Percentiles rank a stretch among this genome's conserved stretches.
phyloP scores from a whole-genome alignment of 306 rosid genomes.

The Cyclanthera cordifolia region DNA sequence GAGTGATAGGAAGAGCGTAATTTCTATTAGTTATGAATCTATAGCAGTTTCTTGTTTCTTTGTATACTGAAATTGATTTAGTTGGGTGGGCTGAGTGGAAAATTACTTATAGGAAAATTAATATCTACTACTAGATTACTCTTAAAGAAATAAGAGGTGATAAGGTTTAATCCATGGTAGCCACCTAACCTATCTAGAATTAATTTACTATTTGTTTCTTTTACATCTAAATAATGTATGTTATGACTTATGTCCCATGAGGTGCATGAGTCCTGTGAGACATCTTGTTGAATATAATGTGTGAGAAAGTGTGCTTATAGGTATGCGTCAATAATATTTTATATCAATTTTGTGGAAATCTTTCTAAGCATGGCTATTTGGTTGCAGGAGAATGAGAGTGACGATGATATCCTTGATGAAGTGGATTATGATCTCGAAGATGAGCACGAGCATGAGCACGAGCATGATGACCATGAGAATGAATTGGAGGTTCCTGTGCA shows the following conservation, averaged over 20 bases:
- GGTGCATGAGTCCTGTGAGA: no score
- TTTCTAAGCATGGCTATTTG: neutral
- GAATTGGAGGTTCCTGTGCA: constrained; percentile 42
- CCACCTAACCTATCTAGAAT: no score
- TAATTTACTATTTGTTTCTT: no score
- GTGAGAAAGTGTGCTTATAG: neutral
- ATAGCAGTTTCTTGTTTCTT: neutral
- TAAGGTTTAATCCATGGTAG: no score
- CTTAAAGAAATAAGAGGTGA: no score
- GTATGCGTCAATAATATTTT: neutral
- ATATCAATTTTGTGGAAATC: neutral
- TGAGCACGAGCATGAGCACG: constrained; percentile 75
- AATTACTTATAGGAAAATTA: neutral
- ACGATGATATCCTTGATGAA: constrained; percentile 76
- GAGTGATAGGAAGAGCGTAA: neutral
- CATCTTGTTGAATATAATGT: neutral
- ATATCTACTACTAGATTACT: no score
- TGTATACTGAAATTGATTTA: neutral
- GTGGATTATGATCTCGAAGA: constrained; percentile 86
- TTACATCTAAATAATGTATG: no score
- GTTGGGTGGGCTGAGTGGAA: neutral
- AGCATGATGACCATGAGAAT: constrained; percentile 55
- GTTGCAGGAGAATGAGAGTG: constrained; percentile 71
- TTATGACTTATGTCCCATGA: no score
- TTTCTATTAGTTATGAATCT: neutral